Conservation (phyloP, 176 grass and related monocot genomes). For the Elaeis guineensis region DNA sequence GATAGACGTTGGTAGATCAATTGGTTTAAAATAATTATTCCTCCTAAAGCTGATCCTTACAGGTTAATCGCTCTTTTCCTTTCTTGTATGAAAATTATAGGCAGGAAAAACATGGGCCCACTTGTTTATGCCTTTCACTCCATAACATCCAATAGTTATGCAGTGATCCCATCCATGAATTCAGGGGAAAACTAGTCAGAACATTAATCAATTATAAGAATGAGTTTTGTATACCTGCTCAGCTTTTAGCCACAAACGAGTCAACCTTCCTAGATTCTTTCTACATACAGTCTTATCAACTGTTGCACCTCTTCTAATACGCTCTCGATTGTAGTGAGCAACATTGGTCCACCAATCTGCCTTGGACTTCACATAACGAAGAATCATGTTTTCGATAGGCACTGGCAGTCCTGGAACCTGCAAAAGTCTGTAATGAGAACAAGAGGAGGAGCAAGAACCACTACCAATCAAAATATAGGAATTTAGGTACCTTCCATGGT, state of each 20-base stretch:
- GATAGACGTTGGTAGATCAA: too few relatives aligned
- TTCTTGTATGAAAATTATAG: too few relatives aligned
- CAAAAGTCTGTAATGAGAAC: not conserved
- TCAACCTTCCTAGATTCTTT: conserved; percentile 93
- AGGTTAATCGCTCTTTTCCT: too few relatives aligned
- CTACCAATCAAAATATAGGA: not conserved
- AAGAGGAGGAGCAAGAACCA: not conserved
- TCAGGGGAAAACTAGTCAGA: too few relatives aligned
- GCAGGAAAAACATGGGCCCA: too few relatives aligned
- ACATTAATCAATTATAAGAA: too few relatives aligned
- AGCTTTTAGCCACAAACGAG: conserved; percentile 91
- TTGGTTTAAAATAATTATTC: too few relatives aligned
- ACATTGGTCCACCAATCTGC: conserved; percentile 99
- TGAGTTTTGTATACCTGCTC: conserved; percentile 38
- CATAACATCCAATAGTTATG: too few relatives aligned
- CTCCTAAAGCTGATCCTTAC: too few relatives aligned
- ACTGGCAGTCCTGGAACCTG: conserved; percentile 86
- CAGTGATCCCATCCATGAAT: too few relatives aligned
- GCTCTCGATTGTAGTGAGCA: conserved; percentile 96
- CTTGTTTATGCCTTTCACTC: too few relatives aligned
- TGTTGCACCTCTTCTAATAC: conserved; percentile 93
- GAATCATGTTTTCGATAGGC: conserved; percentile 97
- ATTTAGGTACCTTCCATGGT: conserved; percentile 67
- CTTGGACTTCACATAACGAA: conserved; percentile 96
- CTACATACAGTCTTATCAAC: conserved; percentile 97